A percentile compares a stretch with the other conserved stretches of the same genome.
Evolutionary conservation across 2,329 filamentous ascomycete species (phyloP).

Genomic region (Sporothrix mexicana): DNA sequence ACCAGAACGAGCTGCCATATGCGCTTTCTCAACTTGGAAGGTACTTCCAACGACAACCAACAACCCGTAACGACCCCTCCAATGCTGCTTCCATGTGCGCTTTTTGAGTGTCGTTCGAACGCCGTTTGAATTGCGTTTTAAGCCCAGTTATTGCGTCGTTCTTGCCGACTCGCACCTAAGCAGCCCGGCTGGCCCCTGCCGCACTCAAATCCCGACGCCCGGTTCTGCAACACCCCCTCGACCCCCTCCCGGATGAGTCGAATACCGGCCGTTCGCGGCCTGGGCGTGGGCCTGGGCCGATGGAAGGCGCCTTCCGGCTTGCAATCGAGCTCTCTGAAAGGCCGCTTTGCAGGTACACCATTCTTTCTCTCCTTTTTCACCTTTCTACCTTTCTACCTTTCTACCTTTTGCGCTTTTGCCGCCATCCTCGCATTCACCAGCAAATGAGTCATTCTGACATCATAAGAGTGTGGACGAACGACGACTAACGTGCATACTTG

Average conservation of each 20-base stretch:
- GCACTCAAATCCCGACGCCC: neutral
- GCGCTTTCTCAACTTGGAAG: conserved; percentile 23
- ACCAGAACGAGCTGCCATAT: neutral
- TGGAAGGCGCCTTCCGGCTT: conserved; percentile 22
- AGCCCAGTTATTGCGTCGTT: neutral
- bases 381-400: neutral
- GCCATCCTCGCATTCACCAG: too few species aligned
- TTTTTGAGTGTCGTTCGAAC: neutral
- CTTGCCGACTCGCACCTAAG: neutral
- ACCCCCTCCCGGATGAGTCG: conserved; percentile 20
- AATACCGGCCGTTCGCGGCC: conserved; percentile 9
- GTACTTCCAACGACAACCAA: conserved; percentile 11
- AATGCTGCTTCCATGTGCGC: neutral
- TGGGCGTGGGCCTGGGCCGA: conserved; percentile 22
- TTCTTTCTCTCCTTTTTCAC: neutral
- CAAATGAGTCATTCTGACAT: conserved; percentile 19
- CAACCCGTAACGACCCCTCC: neutral
- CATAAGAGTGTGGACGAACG: neutral
- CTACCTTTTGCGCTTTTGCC: neutral
- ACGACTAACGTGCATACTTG: neutral
- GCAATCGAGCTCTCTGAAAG: neutral
- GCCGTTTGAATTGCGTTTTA: neutral
- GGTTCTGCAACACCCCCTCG: neutral
- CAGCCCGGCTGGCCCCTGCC: neutral
- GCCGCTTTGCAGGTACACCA: neutral